phyloP scores from a whole-genome alignment of 148 eudicot genomes.

The Silene latifolia region DNA sequence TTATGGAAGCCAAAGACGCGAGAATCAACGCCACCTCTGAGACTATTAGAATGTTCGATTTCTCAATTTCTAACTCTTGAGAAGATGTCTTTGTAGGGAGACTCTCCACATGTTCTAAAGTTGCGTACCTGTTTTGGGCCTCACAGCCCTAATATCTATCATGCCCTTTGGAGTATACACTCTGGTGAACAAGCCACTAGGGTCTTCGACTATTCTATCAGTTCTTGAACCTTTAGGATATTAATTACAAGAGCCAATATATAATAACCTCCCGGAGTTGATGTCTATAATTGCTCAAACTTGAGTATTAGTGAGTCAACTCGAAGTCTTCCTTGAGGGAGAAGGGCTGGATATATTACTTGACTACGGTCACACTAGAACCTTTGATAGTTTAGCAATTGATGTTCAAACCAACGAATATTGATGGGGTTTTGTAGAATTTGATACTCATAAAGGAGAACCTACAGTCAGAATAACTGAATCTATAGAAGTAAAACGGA shows the following conservation, averaged over 20 bases:
- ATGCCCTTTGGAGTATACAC: constrained; percentile 76
- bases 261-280: constrained; percentile 78
- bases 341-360: constrained; percentile 35
- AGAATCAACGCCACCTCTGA: constrained; percentile 80
- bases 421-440: constrained; percentile 50
- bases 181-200: constrained; percentile 56
- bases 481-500: constrained; percentile 44
- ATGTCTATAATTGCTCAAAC: constrained; percentile 78
- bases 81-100: constrained; percentile 51
- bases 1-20: constrained; percentile 78
- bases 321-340: constrained; percentile 46
- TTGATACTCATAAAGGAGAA: constrained; percentile 22
- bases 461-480: constrained; percentile 34
- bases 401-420: constrained; percentile 64
- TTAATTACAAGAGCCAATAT: constrained; percentile 84
- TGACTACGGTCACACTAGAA: constrained; percentile 25
- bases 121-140: constrained; percentile 86
- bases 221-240: constrained; percentile 82
- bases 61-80: constrained; percentile 78
- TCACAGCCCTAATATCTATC: constrained; percentile 72
- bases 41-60: constrained; percentile 77
- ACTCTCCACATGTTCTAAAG: constrained; percentile 64
- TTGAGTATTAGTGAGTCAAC: constrained; percentile 65
- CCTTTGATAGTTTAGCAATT: constrained; percentile 34
- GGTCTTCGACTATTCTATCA: constrained; percentile 66